Evolutionary conservation across 306 rosid species (phyloP).

Genomic region (Inga leiocalycina): DNA sequence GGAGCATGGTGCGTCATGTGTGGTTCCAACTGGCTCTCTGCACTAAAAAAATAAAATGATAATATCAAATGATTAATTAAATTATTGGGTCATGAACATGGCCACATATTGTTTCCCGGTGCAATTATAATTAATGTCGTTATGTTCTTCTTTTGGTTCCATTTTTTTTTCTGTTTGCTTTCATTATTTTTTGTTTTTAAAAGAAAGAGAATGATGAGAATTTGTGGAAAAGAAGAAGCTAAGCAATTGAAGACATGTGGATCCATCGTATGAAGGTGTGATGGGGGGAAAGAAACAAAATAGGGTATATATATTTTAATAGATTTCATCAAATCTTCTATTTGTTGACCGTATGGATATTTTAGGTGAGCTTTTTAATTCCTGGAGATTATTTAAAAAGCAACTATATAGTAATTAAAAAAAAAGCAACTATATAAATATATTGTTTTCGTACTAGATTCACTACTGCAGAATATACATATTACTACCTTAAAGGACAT

Average conservation of each 20-base stretch:
- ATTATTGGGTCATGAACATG: not conserved
- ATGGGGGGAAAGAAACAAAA: conserved; percentile 22
- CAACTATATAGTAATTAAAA: not conserved
- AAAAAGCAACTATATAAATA: not conserved
- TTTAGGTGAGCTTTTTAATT: conserved; percentile 30
- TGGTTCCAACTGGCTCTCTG: conserved; percentile 40
- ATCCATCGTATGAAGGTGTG: not conserved
- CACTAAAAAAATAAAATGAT: not conserved
- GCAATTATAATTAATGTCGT: not conserved
- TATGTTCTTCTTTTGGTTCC: not conserved
- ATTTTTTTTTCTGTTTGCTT: not conserved
- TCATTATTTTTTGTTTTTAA: not conserved
- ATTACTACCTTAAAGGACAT: too few species aligned
- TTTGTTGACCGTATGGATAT: conserved; percentile 28
- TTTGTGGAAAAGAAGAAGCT: conserved; percentile 9
- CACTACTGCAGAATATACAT: too few species aligned
- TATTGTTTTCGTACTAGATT: not conserved
- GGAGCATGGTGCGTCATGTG: conserved; percentile 45
- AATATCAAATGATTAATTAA: not conserved
- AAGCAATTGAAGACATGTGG: not conserved
- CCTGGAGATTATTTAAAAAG: conserved; percentile 20
- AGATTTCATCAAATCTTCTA: conserved; percentile 36
- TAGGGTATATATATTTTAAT: conserved; percentile 12
- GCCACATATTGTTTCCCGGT: not conserved
- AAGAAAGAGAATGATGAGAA: conserved; percentile 1